Conservation (phyloP, 345 rosid genomes). For the Brassica rapa region DNA sequence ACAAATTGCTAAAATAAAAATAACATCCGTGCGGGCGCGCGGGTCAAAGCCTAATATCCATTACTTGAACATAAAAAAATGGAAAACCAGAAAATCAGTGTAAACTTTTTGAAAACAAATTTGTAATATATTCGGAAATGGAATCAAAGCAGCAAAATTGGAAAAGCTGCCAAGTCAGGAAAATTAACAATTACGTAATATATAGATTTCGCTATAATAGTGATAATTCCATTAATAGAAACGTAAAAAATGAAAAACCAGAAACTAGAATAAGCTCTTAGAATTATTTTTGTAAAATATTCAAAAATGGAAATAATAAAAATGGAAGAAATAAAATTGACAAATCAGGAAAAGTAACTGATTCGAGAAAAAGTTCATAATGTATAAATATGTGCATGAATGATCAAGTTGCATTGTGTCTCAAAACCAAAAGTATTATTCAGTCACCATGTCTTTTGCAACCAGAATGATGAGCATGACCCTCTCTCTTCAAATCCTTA, state of each 20-base stretch:
- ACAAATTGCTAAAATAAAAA: no score
- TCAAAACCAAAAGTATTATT: not conserved
- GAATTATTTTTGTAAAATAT: not conserved
- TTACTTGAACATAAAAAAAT: no score
- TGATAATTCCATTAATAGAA: not conserved
- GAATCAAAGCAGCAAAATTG: not conserved
- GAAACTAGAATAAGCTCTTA: not conserved
- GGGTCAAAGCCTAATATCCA: no score
- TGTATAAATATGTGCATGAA: conserved; percentile 13
- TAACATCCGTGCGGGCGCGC: no score
- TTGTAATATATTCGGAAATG: not conserved
- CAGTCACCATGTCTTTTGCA: not conserved
- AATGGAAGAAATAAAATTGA: not conserved
- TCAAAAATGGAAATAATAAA: not conserved
- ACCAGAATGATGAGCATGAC: not conserved
- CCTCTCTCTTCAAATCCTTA: conserved; percentile 14
- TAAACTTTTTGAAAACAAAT: no score
- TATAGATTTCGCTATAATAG: not conserved
- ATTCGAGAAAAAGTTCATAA: not conserved
- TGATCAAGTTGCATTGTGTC: not conserved
- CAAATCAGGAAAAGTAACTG: not conserved
- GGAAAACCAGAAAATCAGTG: no score
- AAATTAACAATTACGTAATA: not conserved
- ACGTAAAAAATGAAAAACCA: not conserved
- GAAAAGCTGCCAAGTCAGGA: not conserved